These are phyloP conservation scores for Colletotrichum filicis DNA, from an alignment of 2,329 filamentous ascomycete genomes.

Conservation along the genomic window DNA sequence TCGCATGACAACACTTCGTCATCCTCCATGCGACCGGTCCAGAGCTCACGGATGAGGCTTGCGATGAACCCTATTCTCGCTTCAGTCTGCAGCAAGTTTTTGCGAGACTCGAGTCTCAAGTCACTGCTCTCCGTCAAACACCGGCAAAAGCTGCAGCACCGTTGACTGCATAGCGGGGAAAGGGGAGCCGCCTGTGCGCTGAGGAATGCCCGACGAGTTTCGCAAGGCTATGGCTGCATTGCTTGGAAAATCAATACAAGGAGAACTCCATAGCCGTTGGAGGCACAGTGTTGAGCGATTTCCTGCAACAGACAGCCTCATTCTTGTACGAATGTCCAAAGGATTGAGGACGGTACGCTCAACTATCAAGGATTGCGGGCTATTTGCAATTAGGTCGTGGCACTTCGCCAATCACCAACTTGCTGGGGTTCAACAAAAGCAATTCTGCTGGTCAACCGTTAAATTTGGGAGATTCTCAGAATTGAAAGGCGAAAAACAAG, in stretches of 20 bases:
- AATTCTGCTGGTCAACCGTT: too few species aligned
- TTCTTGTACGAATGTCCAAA: neutral
- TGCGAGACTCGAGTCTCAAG: neutral
- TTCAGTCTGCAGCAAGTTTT: neutral
- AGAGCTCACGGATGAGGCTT: neutral
- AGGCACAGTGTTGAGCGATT: neutral
- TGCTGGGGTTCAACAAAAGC: neutral
- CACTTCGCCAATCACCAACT: neutral
- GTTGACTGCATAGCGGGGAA: neutral
- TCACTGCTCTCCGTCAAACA: neutral
- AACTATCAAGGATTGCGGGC: neutral
- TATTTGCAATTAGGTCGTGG: neutral
- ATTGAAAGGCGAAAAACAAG: too few species aligned
- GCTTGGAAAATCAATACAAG: neutral
- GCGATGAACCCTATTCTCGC: constrained; percentile 13
- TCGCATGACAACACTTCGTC: constrained; percentile 15
- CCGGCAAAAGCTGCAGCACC: constrained; percentile 9
- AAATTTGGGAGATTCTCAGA: too few species aligned
- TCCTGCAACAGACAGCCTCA: neutral
- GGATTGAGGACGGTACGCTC: neutral
- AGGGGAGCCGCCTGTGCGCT: neutral
- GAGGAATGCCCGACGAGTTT: constrained; percentile 3
- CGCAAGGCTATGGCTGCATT: neutral
- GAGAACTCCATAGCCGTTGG: neutral
- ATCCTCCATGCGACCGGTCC: constrained; percentile 2